Evolutionary conservation across 1,284 basidiomycete species (phyloP).

Genomic region (Takashimella tepidaria): DNA sequence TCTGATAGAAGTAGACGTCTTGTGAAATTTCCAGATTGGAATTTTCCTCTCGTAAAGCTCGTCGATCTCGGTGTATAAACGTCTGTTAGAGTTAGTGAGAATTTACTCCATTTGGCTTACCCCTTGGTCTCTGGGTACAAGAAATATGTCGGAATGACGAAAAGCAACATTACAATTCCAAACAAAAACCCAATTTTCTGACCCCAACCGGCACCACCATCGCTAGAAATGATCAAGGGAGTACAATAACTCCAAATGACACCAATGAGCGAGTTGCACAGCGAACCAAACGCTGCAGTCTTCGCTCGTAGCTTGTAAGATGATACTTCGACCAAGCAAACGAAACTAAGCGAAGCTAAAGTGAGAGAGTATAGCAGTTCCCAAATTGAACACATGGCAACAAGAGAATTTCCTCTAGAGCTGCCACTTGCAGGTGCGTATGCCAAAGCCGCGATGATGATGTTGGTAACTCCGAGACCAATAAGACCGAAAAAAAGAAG

Average conservation of each 20-base stretch:
- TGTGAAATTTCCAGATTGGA: too few relatives aligned
- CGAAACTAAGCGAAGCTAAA: neutral
- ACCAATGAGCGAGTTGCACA: slow-evolving; percentile 5
- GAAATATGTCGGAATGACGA: slow-evolving; percentile 14
- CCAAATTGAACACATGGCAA: slow-evolving; percentile 15
- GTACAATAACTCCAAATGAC: slow-evolving; percentile 13
- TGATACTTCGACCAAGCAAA: slow-evolving; percentile 13
- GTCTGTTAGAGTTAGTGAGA: too few relatives aligned
- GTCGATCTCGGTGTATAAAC: slow-evolving; percentile 12
- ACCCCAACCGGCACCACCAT: neutral
- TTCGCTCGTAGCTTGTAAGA: slow-evolving; percentile 14
- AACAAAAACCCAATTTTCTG: slow-evolving; percentile 13
- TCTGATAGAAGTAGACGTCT: too few relatives aligned
- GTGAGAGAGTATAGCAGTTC: slow-evolving; percentile 19
- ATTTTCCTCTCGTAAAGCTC: slow-evolving; percentile 20
- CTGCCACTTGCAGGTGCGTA: slow-evolving; percentile 8
- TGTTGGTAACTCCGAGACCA: slow-evolving; percentile 31
- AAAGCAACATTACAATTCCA: slow-evolving; percentile 2
- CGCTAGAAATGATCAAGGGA: slow-evolving; percentile 9
- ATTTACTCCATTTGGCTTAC: too few relatives aligned
- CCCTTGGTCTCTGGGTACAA: slow-evolving; percentile 13
- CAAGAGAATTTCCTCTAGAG: neutral
- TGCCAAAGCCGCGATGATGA: slow-evolving; percentile 36
- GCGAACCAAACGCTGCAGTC: slow-evolving; percentile 13
- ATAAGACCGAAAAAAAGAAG: slow-evolving; percentile 32